Evolutionary conservation across 139 green algal species (phyloP), one percentile per base, ranked within the genome.

Genomic region (Marvania coccoides): DNA sequence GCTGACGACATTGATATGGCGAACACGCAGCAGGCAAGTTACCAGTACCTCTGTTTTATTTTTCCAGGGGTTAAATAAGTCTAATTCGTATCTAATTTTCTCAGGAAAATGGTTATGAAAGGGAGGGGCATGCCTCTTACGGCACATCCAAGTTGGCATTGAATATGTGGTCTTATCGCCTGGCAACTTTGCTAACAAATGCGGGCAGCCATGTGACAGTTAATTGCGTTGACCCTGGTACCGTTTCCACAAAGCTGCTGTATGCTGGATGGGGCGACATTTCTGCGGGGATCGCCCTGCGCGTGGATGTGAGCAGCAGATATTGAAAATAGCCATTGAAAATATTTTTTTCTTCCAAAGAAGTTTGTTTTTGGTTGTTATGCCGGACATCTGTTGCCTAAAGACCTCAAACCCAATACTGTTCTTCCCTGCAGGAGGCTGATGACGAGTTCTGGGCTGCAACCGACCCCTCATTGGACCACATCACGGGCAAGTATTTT

Each of bases 11-110:
- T 90, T n/a, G 81, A 88, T 53, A 79, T 77, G 33, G 58, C 67
- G 38, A 84, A 85, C 58, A 72, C 87, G 13, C 70, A 90, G 59
- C 68, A 81, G 57, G n/a, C n/a, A n/a, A n/a, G n/a, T n/a, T n/a
- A n/a, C n/a, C n/a, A n/a, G n/a, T n/a, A n/a, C n/a, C n/a, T n/a
- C n/a, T n/a, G n/a, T n/a, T n/a, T n/a, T n/a, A n/a, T n/a, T n/a
- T n/a, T n/a, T n/a, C n/a, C n/a, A n/a, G n/a, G n/a, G n/a, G n/a
- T n/a, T n/a, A n/a, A n/a, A n/a, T n/a, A n/a, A n/a, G n/a, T n/a
- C n/a, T n/a, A n/a, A n/a, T n/a, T n/a, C n/a, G n/a, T n/a, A n/a
- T n/a, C n/a, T n/a, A n/a, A n/a, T n/a, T n/a, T n/a, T n/a, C n/a
- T n/a, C n/a, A n/a, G n/a, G n/a, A n/a, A n/a, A n/a, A n/a, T n/a